Evolutionary conservation across 164 flowering plant genomes (phyloP), one percentile per base, ranked within the genome.

Genomic region (Aristolochia contorta): DNA sequence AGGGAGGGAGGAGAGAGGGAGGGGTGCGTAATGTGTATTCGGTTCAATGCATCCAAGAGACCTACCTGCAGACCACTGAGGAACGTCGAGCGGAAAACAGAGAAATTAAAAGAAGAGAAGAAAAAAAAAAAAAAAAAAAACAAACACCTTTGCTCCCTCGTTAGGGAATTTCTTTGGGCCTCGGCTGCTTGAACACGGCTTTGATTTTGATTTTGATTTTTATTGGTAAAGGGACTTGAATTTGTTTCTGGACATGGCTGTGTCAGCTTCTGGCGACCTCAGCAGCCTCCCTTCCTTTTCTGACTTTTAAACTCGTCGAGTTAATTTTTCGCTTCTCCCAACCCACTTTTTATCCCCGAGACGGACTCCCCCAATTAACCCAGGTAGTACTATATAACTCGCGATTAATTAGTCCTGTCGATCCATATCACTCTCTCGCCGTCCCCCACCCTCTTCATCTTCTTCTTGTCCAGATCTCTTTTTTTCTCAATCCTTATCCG

Each of bases 31-130:
- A 27, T 8, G 54, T 19, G 21, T 22, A 50, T 10, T 37, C 12
- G 54, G 54, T 50, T 50, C 54, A 50, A 50, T 50, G 54, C 54
- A 50, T 50, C 54, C 20, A 50, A 22, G 10, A 50, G 20, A 19
- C 22, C 20, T 50, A 18, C 22, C 20, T 50, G 4, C 22, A 16
- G 12, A 27, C 30, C 30, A 27, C 30, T 2, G 30, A 27, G 30
- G 30, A 27, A 27, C 30, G 5, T 27, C 5, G 30, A n/a, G n/a
- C n/a, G n/a, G n/a, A n/a, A n/a, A n/a, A n/a, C 8, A 49, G 52
- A 8, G 20, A 16, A 13, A 4, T n/a, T 1, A 16, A 19, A 16
- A 48, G 16, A 12, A 48, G 4, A 48, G 21, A 48, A 4, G 16
- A 48, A 48, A 48, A 48, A 48, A 48, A 16, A 16, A 48, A 47